A percentile compares a stretch with the other conserved stretches of the same genome.
Conservation (phyloP, 805 yeast genomes). For the Lipomyces anomalus region DNA sequence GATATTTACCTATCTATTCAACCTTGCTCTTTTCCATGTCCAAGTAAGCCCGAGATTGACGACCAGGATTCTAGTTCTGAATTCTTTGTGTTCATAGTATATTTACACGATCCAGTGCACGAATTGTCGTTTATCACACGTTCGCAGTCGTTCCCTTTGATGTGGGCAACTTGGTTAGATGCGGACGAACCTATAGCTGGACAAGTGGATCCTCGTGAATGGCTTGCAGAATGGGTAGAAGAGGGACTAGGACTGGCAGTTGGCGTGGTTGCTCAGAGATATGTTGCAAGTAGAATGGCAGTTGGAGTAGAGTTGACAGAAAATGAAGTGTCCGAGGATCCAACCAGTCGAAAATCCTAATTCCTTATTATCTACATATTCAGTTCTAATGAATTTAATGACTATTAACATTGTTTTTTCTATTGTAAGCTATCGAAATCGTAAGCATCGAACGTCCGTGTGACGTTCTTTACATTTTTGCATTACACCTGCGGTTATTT, state of each 20-base stretch:
- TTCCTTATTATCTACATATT: neutral
- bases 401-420: neutral
- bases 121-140: conserved; percentile 64
- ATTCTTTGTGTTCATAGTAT: conserved; percentile 63
- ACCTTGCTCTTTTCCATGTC: conserved; percentile 43
- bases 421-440: neutral
- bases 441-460: too few relatives aligned
- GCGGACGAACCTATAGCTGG: conserved; percentile 28
- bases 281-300: conserved; percentile 88
- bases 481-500: too few relatives aligned
- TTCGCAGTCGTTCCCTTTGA: conserved; percentile 84
- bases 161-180: conserved; percentile 93
- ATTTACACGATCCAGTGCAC: conserved; percentile 74
- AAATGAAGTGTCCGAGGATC: neutral
- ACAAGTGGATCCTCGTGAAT: conserved; percentile 51
- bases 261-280: conserved; percentile 85
- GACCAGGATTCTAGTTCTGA: conserved; percentile 36
- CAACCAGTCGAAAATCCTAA: neutral
- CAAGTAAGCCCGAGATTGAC: conserved; percentile 27
- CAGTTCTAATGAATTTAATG: neutral
- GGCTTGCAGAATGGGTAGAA: conserved; percentile 76
- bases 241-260: conserved; percentile 72
- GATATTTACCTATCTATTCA: conserved; percentile 67
- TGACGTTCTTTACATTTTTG: too few relatives aligned
- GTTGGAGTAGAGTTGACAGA: conserved; percentile 25